A percentile compares a stretch with the other conserved stretches of the same genome.
phyloP scores from a whole-genome alignment of 2,329 filamentous ascomycete genomes.

The Trichoderma sp. region DNA sequence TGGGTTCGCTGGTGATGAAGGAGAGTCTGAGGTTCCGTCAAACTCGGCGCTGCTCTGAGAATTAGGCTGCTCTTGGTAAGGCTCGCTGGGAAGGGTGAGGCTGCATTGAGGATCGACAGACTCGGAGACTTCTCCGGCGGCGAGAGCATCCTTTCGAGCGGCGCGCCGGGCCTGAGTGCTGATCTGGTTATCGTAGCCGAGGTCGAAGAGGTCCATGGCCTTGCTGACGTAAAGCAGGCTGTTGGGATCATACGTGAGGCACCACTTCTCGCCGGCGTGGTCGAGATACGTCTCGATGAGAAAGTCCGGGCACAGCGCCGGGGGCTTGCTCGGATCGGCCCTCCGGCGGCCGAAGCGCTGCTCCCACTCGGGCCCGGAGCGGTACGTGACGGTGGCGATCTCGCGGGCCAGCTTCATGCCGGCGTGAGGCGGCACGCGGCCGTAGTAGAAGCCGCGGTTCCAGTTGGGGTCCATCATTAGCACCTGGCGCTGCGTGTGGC shows the following conservation, averaged over 20 bases:
- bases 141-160: slow-evolving; percentile 62
- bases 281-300: slow-evolving; percentile 98
- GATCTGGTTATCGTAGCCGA: slow-evolving; percentile 72
- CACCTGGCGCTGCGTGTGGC: slow-evolving; percentile 95
- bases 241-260: slow-evolving; percentile 93
- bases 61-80: slow-evolving; percentile 81
- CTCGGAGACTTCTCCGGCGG: slow-evolving; percentile 56
- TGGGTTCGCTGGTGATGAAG: slow-evolving; percentile 31
- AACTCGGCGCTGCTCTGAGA: slow-evolving; percentile 35
- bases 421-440: slow-evolving; percentile 82
- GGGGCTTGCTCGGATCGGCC: slow-evolving; percentile 83
- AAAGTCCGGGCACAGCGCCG: slow-evolving; percentile 95
- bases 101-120: slow-evolving; percentile 60
- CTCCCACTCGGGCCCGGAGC: slow-evolving; percentile 97
- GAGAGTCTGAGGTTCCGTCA: slow-evolving; percentile 38
- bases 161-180: slow-evolving; percentile 65
- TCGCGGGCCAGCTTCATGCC: slow-evolving; percentile 98
- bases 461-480: slow-evolving; percentile 99
- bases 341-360: slow-evolving; percentile 86
- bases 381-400: slow-evolving; percentile 96
- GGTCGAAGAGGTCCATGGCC: slow-evolving; percentile 97
- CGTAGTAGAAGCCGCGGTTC: slow-evolving; percentile 94
- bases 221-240: slow-evolving; percentile 96
- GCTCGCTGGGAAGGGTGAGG: slow-evolving; percentile 78
- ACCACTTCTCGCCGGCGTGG: slow-evolving; percentile 98